Evolutionary conservation across 1,139 yeast species (phyloP), one percentile per base, ranked within the genome.

Genomic region (Meyerozyma guilliermondii): DNA sequence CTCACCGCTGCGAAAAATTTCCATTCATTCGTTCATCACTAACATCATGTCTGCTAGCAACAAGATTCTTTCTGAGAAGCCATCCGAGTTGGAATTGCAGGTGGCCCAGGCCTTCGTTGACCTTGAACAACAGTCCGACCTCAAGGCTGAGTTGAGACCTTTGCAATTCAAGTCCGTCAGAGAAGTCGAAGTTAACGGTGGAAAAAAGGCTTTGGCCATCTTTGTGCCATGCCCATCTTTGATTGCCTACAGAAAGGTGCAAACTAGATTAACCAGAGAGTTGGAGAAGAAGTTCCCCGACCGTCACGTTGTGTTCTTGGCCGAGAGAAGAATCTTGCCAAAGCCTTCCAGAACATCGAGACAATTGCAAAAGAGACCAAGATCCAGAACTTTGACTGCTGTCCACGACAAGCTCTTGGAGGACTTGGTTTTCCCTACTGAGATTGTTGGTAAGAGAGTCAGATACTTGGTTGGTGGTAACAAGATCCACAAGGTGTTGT

Each of bases 261-360:
- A 92, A 82, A 82, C 81, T 68, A 84, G 88, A 80, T 85, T 92
- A 73, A 89, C 97, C 79, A 92, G 98, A 80, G 98, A 92, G 81
- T 87, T 92, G 73, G 98, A 92, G 81, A 92, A 92, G 95, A 92
- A 92, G 81, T 92, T 92, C 91, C 95, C 97, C 71, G 98, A 92
- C 83, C 88, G 96, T 76, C 98, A 92, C 76, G 97, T 92, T 76
- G 94, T 92, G 63, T 89, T 92, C 87, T 83, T 92, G 69, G 98
- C 98, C 69, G 98, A 92, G 82, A 89, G 98, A 83, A 91, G 97
- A 82, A 92, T 92, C 79, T 83, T 94, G 72, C 97, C 98, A 80
- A 91, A 89, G 83, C 88, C 88, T 67, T 83, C 88, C 62, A 83
- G 87, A 66, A 85, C 91, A 78, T 82, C 96, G 53, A 87, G 91